Evolutionary conservation across 169 alveolate genomes (phyloP).

Genomic region (Babesia bigemina): DNA sequence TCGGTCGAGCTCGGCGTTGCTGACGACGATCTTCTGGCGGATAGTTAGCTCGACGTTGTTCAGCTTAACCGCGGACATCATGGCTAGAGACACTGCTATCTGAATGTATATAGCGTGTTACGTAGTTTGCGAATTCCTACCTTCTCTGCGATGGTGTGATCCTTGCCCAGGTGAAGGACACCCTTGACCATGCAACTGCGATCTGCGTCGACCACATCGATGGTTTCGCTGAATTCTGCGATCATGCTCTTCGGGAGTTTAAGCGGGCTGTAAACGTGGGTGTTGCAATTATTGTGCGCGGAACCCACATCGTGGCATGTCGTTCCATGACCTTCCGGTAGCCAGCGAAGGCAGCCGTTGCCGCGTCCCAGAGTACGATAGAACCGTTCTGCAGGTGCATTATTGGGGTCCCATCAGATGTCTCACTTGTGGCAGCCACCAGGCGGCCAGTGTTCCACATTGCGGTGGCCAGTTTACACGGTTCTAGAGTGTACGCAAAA

Average conservation of each 20-base stretch:
- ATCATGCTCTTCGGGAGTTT: neutral
- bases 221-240: constrained; percentile 18
- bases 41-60: constrained; percentile 42
- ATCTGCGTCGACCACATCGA: constrained; percentile 4
- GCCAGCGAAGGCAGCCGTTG: constrained; percentile 1
- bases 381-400: constrained; percentile 12
- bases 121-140: neutral
- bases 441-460: no score
- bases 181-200: neutral
- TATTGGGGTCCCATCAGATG: neutral
- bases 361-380: constrained; percentile 22
- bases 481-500: no score
- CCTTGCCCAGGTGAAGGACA: neutral
- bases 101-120: neutral
- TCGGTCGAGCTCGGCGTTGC: constrained; percentile 26
- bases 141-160: constrained; percentile 4
- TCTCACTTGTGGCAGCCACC: no score
- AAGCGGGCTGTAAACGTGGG: neutral
- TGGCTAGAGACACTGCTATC: constrained; percentile 34
- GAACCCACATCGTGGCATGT: constrained; percentile 2
- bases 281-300: neutral
- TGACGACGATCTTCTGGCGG: constrained; percentile 14
- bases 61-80: constrained; percentile 36
- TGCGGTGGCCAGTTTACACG: no score
- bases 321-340: constrained; percentile 6